phyloP scores from a whole-genome alignment of 306 rosid genomes.

The Trifolium repens region DNA sequence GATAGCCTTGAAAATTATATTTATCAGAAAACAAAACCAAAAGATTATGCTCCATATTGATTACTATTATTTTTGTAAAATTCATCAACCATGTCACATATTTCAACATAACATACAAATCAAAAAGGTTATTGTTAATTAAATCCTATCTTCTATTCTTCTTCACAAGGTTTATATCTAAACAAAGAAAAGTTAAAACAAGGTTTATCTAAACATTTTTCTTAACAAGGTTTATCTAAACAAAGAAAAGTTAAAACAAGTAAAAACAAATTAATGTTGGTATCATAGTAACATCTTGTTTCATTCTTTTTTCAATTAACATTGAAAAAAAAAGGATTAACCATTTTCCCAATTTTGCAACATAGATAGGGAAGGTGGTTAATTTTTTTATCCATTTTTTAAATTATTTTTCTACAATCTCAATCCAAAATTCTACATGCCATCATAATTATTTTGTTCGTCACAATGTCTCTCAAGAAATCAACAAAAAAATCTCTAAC shows the following conservation, averaged over 20 bases:
- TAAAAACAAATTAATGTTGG: constrained; percentile 35
- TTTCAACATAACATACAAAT: background rate
- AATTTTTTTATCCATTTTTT: background rate
- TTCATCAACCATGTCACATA: background rate
- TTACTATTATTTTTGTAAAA: no score
- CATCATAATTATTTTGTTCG: constrained; percentile 27
- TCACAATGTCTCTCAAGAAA: constrained; percentile 53
- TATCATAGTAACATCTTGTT: constrained; percentile 24
- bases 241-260: constrained; percentile 53
- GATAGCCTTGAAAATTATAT: no score
- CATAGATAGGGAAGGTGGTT: constrained; percentile 44
- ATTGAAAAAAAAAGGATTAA: constrained; percentile 5
- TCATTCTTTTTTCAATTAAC: background rate
- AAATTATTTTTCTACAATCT: constrained; percentile 8
- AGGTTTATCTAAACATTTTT: no score
- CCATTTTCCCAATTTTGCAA: constrained; percentile 41
- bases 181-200: no score
- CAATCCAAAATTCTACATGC: constrained; percentile 16
- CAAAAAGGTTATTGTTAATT: constrained; percentile 7
- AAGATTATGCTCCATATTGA: no score
- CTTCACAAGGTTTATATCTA: constrained; percentile 36
- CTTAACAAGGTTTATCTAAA: constrained; percentile 31
- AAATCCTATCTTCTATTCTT: constrained; percentile 12
- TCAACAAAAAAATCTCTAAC: constrained; percentile 52
- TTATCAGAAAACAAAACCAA: no score